These are phyloP conservation scores for Aspergillus sojae DNA, from an alignment of 2,329 filamentous ascomycete species.

Conservation along the genomic window DNA sequence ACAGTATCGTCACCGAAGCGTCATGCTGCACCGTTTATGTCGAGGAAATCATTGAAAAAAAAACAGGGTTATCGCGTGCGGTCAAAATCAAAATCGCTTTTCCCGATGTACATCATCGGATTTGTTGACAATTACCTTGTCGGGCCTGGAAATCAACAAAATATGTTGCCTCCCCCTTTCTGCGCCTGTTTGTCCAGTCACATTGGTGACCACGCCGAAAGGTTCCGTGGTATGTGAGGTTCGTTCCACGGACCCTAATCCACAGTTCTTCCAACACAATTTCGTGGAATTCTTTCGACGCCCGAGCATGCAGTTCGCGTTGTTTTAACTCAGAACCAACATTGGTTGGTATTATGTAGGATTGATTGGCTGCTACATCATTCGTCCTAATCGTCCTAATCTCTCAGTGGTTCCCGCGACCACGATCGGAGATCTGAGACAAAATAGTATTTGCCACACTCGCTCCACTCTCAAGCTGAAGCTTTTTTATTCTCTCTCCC, in stretches of 20 bases:
- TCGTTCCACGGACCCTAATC: conserved; percentile 9
- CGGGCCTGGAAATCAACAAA: background rate
- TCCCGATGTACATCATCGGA: background rate
- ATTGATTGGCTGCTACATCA: background rate
- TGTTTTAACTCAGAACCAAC: background rate
- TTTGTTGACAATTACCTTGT: conserved; percentile 12
- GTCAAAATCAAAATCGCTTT: background rate
- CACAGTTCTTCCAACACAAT: background rate
- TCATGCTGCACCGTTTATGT: background rate
- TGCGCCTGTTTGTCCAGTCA: conserved; percentile 14
- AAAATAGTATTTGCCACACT: background rate
- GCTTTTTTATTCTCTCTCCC: background rate
- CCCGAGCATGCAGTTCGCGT: background rate
- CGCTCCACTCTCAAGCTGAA: background rate
- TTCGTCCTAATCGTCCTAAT: background rate
- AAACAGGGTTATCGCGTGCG: background rate
- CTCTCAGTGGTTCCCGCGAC: background rate
- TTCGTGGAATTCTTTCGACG: conserved; percentile 1
- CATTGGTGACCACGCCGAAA: conserved; percentile 14
- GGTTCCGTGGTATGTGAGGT: conserved; percentile 20
- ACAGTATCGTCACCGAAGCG: conserved; percentile 1
- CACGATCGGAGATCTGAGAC: conserved; percentile 4
- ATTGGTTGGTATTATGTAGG: background rate
- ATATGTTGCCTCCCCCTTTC: conserved; percentile 19
- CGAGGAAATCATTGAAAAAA: background rate